A percentile compares a stretch with the other conserved stretches of the same genome.
These are phyloP conservation scores for Barnettozyma populi DNA, from an alignment of 805 yeast species.

Conservation along the genomic window DNA sequence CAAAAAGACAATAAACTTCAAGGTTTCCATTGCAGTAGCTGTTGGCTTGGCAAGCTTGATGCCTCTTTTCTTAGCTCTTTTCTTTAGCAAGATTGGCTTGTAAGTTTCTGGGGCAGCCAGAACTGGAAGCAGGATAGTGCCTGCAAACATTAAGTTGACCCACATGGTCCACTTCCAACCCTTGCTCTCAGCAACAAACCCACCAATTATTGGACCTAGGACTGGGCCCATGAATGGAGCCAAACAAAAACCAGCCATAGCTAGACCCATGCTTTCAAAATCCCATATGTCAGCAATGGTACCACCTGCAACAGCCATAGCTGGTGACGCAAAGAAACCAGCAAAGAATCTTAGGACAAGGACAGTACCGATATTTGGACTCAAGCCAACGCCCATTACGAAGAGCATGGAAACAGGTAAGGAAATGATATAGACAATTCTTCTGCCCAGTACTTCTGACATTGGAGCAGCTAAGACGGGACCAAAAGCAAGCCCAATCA, in stretches of 20 bases:
- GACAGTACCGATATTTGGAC: slow-evolving; percentile 53
- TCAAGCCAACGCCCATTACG: slow-evolving; percentile 68
- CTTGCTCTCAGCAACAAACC: slow-evolving; percentile 54
- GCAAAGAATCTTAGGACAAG: slow-evolving; percentile 68
- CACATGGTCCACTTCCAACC: slow-evolving; percentile 72
- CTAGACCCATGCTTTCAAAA: slow-evolving; percentile 57
- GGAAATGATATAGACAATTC: slow-evolving; percentile 51
- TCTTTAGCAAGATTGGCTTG: slow-evolving; percentile 55
- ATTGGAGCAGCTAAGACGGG: slow-evolving; percentile 70
- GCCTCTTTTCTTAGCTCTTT: slow-evolving; percentile 58
- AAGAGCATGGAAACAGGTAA: slow-evolving; percentile 65
- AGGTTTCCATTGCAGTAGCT: slow-evolving; percentile 30
- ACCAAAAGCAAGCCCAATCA: slow-evolving; percentile 66
- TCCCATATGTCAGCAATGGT: slow-evolving; percentile 75
- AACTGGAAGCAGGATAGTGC: slow-evolving; percentile 43
- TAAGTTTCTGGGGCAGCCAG: slow-evolving; percentile 61
- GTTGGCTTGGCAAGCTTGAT: slow-evolving; percentile 37
- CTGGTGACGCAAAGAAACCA: slow-evolving; percentile 76
- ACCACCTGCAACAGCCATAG: slow-evolving; percentile 81
- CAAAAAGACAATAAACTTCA: slow-evolving; percentile 41
- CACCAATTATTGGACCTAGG: slow-evolving; percentile 70
- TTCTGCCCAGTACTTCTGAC: slow-evolving; percentile 65
- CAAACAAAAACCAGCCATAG: slow-evolving; percentile 73
- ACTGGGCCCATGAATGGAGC: slow-evolving; percentile 82
- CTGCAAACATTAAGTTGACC: slow-evolving; percentile 67